Percentiles rank a stretch among this genome's conserved stretches.
Evolutionary conservation across 306 rosid species (phyloP).

Genomic region (Arachis stenosperma): DNA sequence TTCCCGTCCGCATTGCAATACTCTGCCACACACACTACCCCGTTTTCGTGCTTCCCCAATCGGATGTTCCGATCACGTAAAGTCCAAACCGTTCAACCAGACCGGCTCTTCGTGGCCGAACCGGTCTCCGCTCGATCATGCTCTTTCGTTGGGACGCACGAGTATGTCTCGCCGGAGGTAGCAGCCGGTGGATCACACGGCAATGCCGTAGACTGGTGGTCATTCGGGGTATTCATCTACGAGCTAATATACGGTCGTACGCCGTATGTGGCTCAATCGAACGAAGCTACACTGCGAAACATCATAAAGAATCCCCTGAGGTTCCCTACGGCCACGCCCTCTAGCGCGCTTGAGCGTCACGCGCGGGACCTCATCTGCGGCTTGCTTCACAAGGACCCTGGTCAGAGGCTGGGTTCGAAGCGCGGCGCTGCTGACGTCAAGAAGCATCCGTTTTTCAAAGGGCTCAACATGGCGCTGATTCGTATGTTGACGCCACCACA

Average conservation of each 20-base stretch:
- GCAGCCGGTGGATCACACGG: conserved; percentile 90
- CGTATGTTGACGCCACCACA: conserved; percentile 76
- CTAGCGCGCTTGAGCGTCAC: conserved; percentile 60
- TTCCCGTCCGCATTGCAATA: conserved; percentile 37
- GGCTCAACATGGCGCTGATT: conserved; percentile 72
- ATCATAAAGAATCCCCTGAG: conserved; percentile 64
- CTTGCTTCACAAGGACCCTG: conserved; percentile 72
- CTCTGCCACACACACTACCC: conserved; percentile 47
- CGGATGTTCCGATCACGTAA: conserved; percentile 69
- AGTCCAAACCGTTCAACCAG: conserved; percentile 57
- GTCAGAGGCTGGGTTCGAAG: conserved; percentile 75
- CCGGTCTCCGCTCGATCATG: conserved; percentile 85
- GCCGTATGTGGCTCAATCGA: conserved; percentile 79
- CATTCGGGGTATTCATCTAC: conserved; percentile 82
- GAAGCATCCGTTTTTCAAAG: conserved; percentile 76
- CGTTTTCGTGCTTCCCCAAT: conserved; percentile 68
- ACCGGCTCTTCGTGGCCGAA: conserved; percentile 92
- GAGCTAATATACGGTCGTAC: conserved; percentile 90
- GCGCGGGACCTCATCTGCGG: conserved; percentile 73
- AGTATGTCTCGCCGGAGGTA: conserved; percentile 91
- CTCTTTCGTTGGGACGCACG: conserved; percentile 95
- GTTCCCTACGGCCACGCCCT: conserved; percentile 61
- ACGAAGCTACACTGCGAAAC: conserved; percentile 68
- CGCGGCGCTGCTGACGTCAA: conserved; percentile 94
- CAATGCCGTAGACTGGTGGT: conserved; percentile 99